Conservation (phyloP, 768 basidiomycete genomes). For the Russula olivacea region DNA sequence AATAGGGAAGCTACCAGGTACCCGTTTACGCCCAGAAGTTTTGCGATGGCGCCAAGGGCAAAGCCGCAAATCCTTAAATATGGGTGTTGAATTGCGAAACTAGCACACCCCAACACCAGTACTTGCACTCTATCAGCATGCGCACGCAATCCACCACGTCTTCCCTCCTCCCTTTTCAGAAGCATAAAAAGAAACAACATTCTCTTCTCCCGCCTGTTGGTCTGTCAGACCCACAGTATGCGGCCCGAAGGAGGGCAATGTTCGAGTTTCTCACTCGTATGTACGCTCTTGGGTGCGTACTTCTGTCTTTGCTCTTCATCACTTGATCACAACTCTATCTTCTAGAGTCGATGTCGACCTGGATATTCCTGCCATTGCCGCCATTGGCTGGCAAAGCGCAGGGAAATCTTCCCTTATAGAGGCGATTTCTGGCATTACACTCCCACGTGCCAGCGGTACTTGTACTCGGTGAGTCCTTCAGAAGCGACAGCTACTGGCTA, state of each 20-base stretch:
- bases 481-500: neutral
- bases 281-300: constrained; percentile 53
- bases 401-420: constrained; percentile 78
- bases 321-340: neutral
- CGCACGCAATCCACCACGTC: neutral
- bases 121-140: neutral
- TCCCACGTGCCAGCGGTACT: constrained; percentile 66
- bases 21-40: neutral
- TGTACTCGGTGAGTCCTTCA: constrained; percentile 52
- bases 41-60: neutral
- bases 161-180: neutral
- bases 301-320: constrained; percentile 2
- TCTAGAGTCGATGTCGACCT: constrained; percentile 60
- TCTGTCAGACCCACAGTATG: constrained; percentile 43
- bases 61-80: neutral
- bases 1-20: neutral
- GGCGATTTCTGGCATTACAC: constrained; percentile 63
- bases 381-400: constrained; percentile 66
- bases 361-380: constrained; percentile 66
- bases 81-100: neutral
- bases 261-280: constrained; percentile 55
- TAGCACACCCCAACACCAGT: neutral
- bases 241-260: constrained; percentile 39
- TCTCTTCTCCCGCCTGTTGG: constrained; percentile 37
- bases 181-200: neutral